phyloP scores from a whole-genome alignment of 306 rosid genomes.

The Cicer cuneatum region DNA sequence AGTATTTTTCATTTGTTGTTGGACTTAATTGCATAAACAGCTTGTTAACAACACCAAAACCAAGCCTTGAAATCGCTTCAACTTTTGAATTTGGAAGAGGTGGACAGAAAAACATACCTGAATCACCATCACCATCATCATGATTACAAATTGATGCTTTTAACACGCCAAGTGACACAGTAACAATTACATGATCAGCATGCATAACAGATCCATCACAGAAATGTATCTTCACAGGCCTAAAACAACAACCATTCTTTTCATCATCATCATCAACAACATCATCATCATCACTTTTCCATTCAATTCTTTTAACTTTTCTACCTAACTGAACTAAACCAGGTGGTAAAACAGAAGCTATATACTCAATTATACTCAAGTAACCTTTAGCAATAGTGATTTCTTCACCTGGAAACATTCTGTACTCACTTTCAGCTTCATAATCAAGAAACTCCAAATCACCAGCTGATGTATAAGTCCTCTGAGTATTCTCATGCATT shows the following conservation, averaged over 20 bases:
- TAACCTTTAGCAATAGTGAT: constrained; percentile 91
- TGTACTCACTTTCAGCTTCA: constrained; percentile 81
- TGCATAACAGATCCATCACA: constrained; percentile 69
- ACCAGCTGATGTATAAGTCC: constrained; percentile 91
- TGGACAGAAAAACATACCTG: constrained; percentile 84
- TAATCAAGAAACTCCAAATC: constrained; percentile 74
- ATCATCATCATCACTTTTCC: constrained; percentile 49
- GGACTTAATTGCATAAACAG: constrained; percentile 74
- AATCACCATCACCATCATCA: constrained; percentile 48
- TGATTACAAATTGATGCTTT: constrained; percentile 64
- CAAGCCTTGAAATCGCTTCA: constrained; percentile 88
- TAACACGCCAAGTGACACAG: constrained; percentile 90
- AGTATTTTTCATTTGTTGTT: constrained; percentile 37
- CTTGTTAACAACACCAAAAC: constrained; percentile 98
- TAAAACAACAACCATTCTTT: constrained; percentile 47
- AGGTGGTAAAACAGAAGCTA: constrained; percentile 82
- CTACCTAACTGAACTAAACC: constrained; percentile 72
- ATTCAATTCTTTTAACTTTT: constrained; percentile 71
- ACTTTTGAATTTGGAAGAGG: constrained; percentile 80
- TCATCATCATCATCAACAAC: constrained; percentile 19
- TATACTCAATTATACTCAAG: constrained; percentile 63
- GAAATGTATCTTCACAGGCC: constrained; percentile 84
- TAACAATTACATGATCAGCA: constrained; percentile 90
- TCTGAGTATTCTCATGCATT: constrained; percentile 75
- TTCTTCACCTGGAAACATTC: constrained; percentile 86